A percentile compares a stretch with the other conserved stretches of the same genome.
Conservation (phyloP, 306 rosid species). For the Ammopiptanthus mongolicus region DNA sequence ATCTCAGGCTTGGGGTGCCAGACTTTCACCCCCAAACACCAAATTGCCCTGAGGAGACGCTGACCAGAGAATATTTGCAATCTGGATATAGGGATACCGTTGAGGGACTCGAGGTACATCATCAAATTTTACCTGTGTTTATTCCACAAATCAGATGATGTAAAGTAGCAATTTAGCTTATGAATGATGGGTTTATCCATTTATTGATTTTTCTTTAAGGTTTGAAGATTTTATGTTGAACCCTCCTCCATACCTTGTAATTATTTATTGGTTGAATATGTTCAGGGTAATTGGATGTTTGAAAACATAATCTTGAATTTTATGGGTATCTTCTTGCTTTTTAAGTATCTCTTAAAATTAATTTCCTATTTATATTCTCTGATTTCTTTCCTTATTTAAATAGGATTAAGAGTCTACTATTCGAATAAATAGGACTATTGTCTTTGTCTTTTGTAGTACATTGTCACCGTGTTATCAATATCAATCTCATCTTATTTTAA, state of each 20-base stretch:
- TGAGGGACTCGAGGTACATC: constrained; percentile 89
- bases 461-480: too few relatives aligned
- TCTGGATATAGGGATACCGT: constrained; percentile 83
- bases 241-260: neutral
- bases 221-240: neutral
- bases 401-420: too few relatives aligned
- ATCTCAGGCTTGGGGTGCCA: constrained; percentile 89
- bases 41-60: constrained; percentile 93
- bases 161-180: neutral
- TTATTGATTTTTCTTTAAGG: neutral
- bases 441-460: too few relatives aligned
- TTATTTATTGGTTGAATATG: neutral
- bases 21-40: constrained; percentile 83
- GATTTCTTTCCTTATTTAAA: too few relatives aligned
- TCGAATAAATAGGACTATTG: too few relatives aligned
- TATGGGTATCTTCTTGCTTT: neutral
- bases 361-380: too few relatives aligned
- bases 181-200: neutral
- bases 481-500: too few relatives aligned
- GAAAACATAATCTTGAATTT: neutral
- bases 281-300: neutral
- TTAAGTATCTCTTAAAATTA: too few relatives aligned
- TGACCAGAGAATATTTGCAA: constrained; percentile 75
- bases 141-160: constrained; percentile 1
- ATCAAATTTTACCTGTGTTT: neutral